A percentile compares a stretch with the other conserved stretches of the same genome.
Evolutionary conservation across 495 filamentous ascomycete species (phyloP).

Genomic region (Penicillium cataractarum): DNA sequence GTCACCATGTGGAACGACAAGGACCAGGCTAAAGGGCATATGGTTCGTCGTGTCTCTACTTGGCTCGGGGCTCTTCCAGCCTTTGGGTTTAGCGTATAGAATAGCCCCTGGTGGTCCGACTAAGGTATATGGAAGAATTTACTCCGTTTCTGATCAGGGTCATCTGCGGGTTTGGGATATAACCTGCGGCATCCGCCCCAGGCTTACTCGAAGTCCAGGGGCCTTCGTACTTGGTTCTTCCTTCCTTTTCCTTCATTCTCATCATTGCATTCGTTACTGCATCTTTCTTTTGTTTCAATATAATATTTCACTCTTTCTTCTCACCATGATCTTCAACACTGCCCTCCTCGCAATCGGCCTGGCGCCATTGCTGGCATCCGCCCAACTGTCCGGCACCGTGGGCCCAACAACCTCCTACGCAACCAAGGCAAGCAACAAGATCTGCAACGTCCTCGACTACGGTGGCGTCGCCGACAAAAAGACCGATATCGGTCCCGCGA

Average conservation of each 20-base stretch:
- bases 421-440: conserved; percentile 37
- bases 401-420: conserved; percentile 45
- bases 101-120: background rate
- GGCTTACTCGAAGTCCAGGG: background rate
- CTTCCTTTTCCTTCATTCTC: background rate
- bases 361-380: conserved; percentile 38
- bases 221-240: background rate
- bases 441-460: conserved; percentile 56
- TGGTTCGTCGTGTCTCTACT: background rate
- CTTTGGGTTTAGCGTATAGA: conserved; percentile 8
- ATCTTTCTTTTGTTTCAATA: background rate
- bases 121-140: background rate
- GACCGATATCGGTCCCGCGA: conserved; percentile 51
- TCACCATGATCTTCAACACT: conserved; percentile 9
- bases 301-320: background rate
- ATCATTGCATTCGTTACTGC: background rate
- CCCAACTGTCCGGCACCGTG: conserved; percentile 47
- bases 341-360: conserved; percentile 32
- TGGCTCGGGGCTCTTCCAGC: background rate
- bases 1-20: background rate
- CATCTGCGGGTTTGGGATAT: background rate
- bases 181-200: background rate
- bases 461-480: conserved; percentile 50
- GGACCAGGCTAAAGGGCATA: background rate
- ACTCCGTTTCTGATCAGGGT: background rate